Evolutionary conservation across 441 rosid genomes (phyloP).

Genomic region (Hypseocharis bilobata): DNA sequence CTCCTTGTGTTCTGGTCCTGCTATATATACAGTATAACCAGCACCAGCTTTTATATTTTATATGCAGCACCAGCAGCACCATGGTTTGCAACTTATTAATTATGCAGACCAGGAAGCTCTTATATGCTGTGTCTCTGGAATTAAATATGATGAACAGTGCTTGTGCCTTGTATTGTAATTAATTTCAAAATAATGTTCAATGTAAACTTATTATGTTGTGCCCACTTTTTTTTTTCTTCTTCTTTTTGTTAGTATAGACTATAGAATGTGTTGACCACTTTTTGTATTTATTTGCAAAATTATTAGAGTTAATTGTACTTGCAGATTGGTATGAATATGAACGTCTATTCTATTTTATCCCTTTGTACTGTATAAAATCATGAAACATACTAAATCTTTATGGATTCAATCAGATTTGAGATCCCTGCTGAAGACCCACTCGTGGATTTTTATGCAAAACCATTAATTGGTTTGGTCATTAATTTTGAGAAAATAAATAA

Average conservation of each 20-base stretch:
- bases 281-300: too few relatives aligned
- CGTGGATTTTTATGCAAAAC: too few relatives aligned
- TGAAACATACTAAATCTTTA: too few relatives aligned
- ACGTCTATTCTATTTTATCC: too few relatives aligned
- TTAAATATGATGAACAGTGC: not conserved
- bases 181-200: not conserved
- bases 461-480: too few relatives aligned
- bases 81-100: not conserved
- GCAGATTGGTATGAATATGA: not conserved
- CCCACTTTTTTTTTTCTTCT: not conserved
- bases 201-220: not conserved
- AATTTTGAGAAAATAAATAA: too few relatives aligned
- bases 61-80: not conserved
- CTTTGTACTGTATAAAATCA: too few relatives aligned
- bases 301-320: not conserved
- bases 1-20: not conserved
- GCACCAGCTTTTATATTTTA: not conserved
- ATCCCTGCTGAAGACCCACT: too few relatives aligned
- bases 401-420: too few relatives aligned
- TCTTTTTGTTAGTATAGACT: not conserved
- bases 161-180: not conserved
- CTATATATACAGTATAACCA: not conserved
- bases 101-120: not conserved
- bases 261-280: not conserved
- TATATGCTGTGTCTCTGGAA: not conserved